These are phyloP conservation scores for Clonostachys byssicola DNA, from an alignment of 2,329 filamentous ascomycete species.

Conservation along the genomic window DNA sequence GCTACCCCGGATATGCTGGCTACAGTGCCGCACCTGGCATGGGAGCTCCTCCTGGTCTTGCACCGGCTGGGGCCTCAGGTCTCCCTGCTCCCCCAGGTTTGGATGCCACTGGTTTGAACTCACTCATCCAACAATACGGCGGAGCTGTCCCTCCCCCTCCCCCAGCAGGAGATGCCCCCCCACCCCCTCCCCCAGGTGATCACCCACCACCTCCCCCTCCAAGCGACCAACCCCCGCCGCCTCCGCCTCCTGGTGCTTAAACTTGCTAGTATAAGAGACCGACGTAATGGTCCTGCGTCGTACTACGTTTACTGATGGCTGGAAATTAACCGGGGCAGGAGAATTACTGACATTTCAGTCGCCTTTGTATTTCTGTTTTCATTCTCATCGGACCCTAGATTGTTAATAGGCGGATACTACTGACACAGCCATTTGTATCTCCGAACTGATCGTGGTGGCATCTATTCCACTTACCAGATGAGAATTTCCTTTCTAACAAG, in stretches of 20 bases:
- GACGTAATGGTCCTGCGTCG: no score
- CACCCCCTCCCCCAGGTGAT: conserved; percentile 53
- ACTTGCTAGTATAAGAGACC: not conserved
- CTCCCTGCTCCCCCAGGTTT: conserved; percentile 52
- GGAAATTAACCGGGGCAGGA: no score
- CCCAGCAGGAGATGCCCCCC: conserved; percentile 44
- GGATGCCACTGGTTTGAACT: conserved; percentile 47
- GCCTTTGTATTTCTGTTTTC: no score
- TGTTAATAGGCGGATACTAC: no score
- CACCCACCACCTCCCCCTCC: conserved; percentile 61
- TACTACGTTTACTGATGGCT: no score
- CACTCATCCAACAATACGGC: conserved; percentile 64
- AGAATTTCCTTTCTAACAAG: no score
- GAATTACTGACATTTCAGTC: no score
- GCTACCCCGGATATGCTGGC: conserved; percentile 40
- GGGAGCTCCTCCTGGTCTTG: conserved; percentile 31
- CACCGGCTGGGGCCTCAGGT: conserved; percentile 33
- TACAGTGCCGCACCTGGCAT: conserved; percentile 52
- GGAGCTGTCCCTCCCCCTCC: conserved; percentile 52
- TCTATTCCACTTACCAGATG: no score
- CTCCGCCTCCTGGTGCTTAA: conserved; percentile 45
- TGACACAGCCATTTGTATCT: no score
- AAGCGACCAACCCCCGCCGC: conserved; percentile 58
- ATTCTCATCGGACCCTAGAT: no score
- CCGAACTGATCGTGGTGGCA: no score